Base-by-base conservation (phyloP, 2,329 filamentous ascomycete species). In the Basipetospora chlamydospora region DNA sequence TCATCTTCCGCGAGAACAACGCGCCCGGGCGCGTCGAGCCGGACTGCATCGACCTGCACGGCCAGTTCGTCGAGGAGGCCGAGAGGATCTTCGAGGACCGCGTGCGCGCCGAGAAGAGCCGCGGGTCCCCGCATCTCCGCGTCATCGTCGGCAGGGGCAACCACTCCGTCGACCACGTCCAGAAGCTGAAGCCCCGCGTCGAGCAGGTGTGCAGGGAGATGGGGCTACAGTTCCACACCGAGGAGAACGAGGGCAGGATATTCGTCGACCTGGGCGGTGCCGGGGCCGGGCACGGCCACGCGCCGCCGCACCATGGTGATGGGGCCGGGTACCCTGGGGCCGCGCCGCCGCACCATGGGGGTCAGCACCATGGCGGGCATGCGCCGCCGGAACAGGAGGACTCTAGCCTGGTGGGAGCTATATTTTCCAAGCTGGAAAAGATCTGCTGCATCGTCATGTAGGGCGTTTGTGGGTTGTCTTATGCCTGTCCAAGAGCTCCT, bases 91-190 rank as follows among this genome's bases (percentile, higher is more conserved):
- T 96, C 16, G 83, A 88, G 60, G 68, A 83, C 57, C 71, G 90
- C 46, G 93, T 98, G 51, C 73, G 74, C 46, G 77, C 82, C 46
- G 86, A 86, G 40, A 73, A 75, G 53, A 57, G 69, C 37, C 69
- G 73, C 25, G 83, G 83, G 1, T 80, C 93, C 61, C 73, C 65
- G 15, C 84, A 94, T 60, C 63, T 98, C 39, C 86, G 94, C 60
- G 87, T 93, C 28, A 95, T 98, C 50, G 88, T 96, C 21, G 90
- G 90, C 50, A 93, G 88, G 59, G 90, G 90, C 3, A 90, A 92
- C 55, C 90, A 98, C 61, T 84, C 77, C 35, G 64, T 61, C 8
- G 72, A 77, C 45, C 80, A 90, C 49, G 69, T 96, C 17, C 85
- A 94, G 58, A 95, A 90, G 66, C 77, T 98, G 57, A 95, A 93